Conservation (phyloP, 257 asterid genomes). For the Fraxinus cuspidata region DNA sequence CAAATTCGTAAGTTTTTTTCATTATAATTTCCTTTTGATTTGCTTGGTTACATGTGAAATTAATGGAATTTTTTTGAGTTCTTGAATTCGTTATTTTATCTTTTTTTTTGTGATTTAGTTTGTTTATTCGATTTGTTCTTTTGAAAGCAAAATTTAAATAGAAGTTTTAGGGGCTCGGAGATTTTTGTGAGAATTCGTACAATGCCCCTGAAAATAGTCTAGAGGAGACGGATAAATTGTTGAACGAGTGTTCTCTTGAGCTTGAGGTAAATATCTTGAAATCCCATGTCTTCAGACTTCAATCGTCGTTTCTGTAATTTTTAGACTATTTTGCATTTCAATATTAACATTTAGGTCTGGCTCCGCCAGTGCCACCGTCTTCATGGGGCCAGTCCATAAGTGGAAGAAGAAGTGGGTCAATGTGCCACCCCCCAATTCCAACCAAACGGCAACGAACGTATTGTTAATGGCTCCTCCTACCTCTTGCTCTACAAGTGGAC, state of each 20-base stretch:
- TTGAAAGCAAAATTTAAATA: too few relatives aligned
- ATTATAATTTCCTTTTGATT: too few relatives aligned
- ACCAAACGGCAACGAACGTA: constrained; percentile 41
- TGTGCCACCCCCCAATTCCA: constrained; percentile 39
- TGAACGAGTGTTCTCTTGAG: constrained; percentile 39
- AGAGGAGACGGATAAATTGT: constrained; percentile 39
- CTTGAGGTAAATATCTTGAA: constrained; percentile 45
- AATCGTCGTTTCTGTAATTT: neutral
- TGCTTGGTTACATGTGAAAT: too few relatives aligned
- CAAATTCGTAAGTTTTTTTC: too few relatives aligned
- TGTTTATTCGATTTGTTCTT: too few relatives aligned
- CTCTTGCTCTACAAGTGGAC: constrained; percentile 83
- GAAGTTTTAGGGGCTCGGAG: too few relatives aligned
- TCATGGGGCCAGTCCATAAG: constrained; percentile 86
- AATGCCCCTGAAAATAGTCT: constrained; percentile 17
- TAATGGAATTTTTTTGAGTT: too few relatives aligned
- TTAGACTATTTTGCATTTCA: neutral
- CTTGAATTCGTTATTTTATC: too few relatives aligned
- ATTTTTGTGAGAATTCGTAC: too few relatives aligned
- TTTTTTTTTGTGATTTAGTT: too few relatives aligned
- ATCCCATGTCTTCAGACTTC: neutral
- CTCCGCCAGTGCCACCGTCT: constrained; percentile 59
- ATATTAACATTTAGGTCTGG: constrained; percentile 60
- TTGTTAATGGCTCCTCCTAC: constrained; percentile 56
- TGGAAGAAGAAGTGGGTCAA: constrained; percentile 79